These are phyloP conservation scores for Schizonepeta tenuifolia DNA, from an alignment of 257 asterid species.

Conservation along the genomic window DNA sequence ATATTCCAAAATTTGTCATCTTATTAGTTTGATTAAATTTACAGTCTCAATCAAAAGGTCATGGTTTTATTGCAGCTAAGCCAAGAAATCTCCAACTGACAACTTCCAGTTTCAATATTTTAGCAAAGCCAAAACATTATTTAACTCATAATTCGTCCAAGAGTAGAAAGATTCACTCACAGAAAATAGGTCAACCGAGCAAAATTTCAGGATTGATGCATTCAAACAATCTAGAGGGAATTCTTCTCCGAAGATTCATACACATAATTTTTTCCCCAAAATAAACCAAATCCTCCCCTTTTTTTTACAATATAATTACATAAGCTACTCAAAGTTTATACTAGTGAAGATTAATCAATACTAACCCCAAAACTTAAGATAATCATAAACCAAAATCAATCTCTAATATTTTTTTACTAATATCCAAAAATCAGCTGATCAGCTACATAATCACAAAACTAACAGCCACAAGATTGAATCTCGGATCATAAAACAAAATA, in stretches of 20 bases:
- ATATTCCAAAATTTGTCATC: neutral
- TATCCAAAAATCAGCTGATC: constrained; percentile 31
- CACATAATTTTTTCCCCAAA: neutral
- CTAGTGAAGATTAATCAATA: neutral
- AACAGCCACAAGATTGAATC: constrained; percentile 28
- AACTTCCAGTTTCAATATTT: constrained; percentile 18
- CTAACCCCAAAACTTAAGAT: neutral
- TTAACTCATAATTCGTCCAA: neutral
- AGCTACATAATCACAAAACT: constrained; percentile 15
- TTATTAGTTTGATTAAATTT: neutral
- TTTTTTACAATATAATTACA: neutral
- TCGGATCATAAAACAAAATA: constrained; percentile 9
- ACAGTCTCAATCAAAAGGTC: neutral
- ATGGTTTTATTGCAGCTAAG: neutral
- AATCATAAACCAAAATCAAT: neutral
- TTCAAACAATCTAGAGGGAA: neutral
- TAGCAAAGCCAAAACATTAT: neutral
- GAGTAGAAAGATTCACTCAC: constrained; percentile 7
- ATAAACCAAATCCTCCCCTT: neutral
- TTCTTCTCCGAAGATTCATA: neutral
- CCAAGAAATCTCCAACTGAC: neutral
- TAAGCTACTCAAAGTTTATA: neutral
- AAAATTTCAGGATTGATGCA: neutral
- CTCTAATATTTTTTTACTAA: neutral
- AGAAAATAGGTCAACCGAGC: neutral